These are phyloP conservation scores for Agastache rugosa DNA, from an alignment of 257 asterid genomes.

Conservation along the genomic window DNA sequence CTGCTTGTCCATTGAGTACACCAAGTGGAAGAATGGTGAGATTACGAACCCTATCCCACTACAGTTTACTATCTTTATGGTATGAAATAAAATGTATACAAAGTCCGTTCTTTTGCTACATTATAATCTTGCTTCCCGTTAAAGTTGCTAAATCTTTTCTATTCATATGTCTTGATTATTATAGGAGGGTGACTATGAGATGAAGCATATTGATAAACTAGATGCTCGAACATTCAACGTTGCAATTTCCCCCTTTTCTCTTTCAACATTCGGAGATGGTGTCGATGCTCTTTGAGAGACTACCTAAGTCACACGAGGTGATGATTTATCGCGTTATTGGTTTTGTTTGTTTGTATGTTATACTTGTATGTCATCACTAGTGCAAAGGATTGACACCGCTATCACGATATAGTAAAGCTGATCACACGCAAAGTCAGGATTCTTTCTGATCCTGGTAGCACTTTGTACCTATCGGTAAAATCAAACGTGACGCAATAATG, in stretches of 20 bases:
- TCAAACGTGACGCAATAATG: neutral
- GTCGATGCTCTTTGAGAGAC: conserved; percentile 47
- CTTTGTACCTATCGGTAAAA: neutral
- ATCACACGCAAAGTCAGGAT: neutral
- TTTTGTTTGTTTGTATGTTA: conserved; percentile 13
- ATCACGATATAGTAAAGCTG: neutral
- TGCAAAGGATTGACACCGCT: neutral
- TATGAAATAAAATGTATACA: neutral
- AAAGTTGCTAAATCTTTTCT: neutral
- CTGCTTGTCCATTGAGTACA: conserved; percentile 88
- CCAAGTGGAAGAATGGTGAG: conserved; percentile 90
- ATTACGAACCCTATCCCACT: neutral
- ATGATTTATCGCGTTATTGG: conserved; percentile 11
- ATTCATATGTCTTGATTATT: conserved; percentile 1
- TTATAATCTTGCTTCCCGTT: neutral
- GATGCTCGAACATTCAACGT: conserved; percentile 68
- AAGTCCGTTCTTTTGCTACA: neutral
- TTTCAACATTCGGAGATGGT: conserved; percentile 65
- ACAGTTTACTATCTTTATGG: neutral
- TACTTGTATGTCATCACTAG: neutral
- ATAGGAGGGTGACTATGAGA: conserved; percentile 88
- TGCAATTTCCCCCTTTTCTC: conserved; percentile 70
- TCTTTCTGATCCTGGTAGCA: neutral
- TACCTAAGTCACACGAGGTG: conserved; percentile 8
- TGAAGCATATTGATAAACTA: conserved; percentile 72